Conservation (phyloP, 768 basidiomycete species). For the Goffeauzyma gilvescens region DNA sequence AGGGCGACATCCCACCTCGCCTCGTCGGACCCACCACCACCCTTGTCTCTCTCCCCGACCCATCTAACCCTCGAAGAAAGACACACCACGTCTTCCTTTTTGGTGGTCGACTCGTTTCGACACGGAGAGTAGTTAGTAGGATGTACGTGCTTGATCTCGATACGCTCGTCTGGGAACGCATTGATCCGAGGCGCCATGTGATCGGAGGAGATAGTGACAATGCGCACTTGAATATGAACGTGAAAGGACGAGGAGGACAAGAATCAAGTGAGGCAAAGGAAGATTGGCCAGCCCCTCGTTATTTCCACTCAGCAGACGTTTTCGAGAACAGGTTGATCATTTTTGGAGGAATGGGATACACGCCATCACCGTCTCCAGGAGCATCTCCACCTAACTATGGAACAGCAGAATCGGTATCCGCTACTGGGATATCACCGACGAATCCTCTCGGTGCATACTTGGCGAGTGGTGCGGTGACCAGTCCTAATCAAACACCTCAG, state of each 20-base stretch:
- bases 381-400: not conserved
- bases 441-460: too few species aligned
- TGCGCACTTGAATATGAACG: conserved; percentile 83
- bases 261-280: not conserved
- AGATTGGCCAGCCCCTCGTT: not conserved
- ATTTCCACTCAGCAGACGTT: conserved; percentile 35
- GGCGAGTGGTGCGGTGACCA: too few species aligned
- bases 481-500: too few species aligned
- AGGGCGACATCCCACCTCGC: conserved; percentile 25
- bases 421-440: not conserved
- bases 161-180: conserved; percentile 58
- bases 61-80: conserved; percentile 13
- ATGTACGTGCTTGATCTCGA: conserved; percentile 76
- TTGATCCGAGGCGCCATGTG: conserved; percentile 35
- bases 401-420: conserved; percentile 29
- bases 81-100: conserved; percentile 20
- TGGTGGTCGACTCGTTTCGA: conserved; percentile 69
- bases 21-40: conserved; percentile 27
- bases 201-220: conserved; percentile 36
- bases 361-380: conserved; percentile 46
- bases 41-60: conserved; percentile 17
- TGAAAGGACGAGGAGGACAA: conserved; percentile 37
- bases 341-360: conserved; percentile 92
- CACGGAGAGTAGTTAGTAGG: conserved; percentile 72
- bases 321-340: conserved; percentile 74